A percentile compares a stretch with the other conserved stretches of the same genome.
phyloP scores from a whole-genome alignment of 441 rosid species.

The Syzygium syzygioides region DNA sequence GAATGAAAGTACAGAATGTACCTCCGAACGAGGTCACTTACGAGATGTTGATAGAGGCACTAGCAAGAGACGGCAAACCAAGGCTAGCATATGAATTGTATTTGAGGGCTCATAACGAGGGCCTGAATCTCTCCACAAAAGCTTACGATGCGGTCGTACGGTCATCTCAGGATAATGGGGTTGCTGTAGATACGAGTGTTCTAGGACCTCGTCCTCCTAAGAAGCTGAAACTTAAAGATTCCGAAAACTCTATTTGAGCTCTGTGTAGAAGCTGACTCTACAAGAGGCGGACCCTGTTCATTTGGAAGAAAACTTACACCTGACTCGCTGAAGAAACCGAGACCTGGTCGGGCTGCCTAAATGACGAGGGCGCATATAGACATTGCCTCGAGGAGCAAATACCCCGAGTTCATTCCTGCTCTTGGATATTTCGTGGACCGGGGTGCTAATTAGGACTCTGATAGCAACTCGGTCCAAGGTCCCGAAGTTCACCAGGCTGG shows the following conservation, averaged over 20 bases:
- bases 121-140: constrained; percentile 48
- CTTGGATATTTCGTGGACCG: background rate
- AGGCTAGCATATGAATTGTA: constrained; percentile 68
- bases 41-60: constrained; percentile 68
- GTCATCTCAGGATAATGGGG: constrained; percentile 48
- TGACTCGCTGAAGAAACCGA: constrained; percentile 13
- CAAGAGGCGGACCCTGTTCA: constrained; percentile 28
- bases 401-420: background rate
- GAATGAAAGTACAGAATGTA: constrained; percentile 55
- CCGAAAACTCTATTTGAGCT: constrained; percentile 25
- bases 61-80: constrained; percentile 72
- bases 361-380: background rate
- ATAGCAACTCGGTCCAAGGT: background rate
- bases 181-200: constrained; percentile 44
- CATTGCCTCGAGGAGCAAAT: background rate
- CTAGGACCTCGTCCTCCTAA: constrained; percentile 61
- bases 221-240: constrained; percentile 23
- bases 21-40: constrained; percentile 65
- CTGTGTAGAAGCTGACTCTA: constrained; percentile 29
- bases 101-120: constrained; percentile 52
- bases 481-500: background rate
- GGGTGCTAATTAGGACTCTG: background rate
- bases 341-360: background rate
- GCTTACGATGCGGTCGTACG: constrained; percentile 56
- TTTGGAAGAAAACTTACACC: constrained; percentile 26